A percentile compares a stretch with the other conserved stretches of the same genome.
phyloP scores from a whole-genome alignment of 805 yeast genomes.

The Henningerozyma blattae region DNA sequence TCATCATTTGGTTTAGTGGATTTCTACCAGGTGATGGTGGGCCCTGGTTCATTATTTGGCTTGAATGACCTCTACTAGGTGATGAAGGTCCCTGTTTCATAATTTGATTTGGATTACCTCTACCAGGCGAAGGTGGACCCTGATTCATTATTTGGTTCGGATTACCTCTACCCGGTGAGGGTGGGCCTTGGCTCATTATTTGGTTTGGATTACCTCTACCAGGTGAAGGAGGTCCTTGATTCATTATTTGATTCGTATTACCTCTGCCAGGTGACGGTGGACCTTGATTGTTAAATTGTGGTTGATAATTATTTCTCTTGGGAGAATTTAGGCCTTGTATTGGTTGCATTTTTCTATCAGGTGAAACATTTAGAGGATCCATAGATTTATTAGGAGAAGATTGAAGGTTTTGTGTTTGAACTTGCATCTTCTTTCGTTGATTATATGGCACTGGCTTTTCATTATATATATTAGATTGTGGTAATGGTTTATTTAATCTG shows the following conservation, averaged over 20 bases:
- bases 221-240: conserved; percentile 1
- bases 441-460: too few relatives aligned
- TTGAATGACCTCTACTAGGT: not conserved
- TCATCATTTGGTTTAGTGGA: not conserved
- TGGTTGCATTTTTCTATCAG: too few relatives aligned
- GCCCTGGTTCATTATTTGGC: not conserved
- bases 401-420: too few relatives aligned
- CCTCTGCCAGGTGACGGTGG: not conserved
- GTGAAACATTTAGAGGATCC: too few relatives aligned
- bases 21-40: not conserved
- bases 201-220: not conserved
- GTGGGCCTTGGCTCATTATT: not conserved
- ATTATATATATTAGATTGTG: too few relatives aligned
- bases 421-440: too few relatives aligned
- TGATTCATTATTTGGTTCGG: not conserved
- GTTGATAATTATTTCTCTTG: too few relatives aligned
- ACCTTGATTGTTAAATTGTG: too few relatives aligned
- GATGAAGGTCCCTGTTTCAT: not conserved
- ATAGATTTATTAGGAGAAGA: too few relatives aligned
- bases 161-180: not conserved
- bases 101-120: not conserved
- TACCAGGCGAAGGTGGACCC: not conserved
- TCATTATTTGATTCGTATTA: not conserved
- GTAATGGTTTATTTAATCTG: too few relatives aligned
- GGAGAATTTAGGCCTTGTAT: too few relatives aligned